phyloP scores from a whole-genome alignment of 257 asterid species.

The Primulina eburnea region DNA sequence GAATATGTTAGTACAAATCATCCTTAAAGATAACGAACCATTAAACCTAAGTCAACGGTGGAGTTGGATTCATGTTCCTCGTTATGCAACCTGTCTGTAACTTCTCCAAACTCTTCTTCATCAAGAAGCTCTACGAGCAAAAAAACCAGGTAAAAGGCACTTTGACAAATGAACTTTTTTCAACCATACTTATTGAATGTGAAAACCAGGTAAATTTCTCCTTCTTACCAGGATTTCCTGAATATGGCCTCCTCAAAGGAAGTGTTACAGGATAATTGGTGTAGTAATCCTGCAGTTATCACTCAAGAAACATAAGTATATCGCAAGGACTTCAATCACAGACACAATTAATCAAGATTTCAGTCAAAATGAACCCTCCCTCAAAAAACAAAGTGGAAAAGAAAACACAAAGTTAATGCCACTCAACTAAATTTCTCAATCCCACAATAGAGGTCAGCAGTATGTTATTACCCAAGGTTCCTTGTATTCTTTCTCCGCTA shows the following conservation, averaged over 20 bases:
- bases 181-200: neutral
- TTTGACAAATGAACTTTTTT: neutral
- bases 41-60: slow-evolving; percentile 59
- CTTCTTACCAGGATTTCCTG: slow-evolving; percentile 83
- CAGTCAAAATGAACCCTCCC: too few species aligned
- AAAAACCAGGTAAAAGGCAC: neutral
- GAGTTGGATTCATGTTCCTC: slow-evolving; percentile 45
- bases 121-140: slow-evolving; percentile 60
- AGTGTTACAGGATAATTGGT: slow-evolving; percentile 62
- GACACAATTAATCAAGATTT: too few species aligned
- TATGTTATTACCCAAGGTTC: slow-evolving; percentile 76
- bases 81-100: slow-evolving; percentile 27
- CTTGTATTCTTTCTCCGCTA: slow-evolving; percentile 60
- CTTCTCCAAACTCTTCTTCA: slow-evolving; percentile 68
- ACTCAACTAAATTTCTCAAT: neutral
- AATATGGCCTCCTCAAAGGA: slow-evolving; percentile 81
- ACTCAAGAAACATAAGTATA: slow-evolving; percentile 10
- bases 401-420: too few species aligned
- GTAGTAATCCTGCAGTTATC: slow-evolving; percentile 58
- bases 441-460: slow-evolving; percentile 11
- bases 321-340: neutral
- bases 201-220: neutral
- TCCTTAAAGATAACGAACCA: slow-evolving; percentile 41
- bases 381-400: too few species aligned
- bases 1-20: neutral